phyloP scores from a whole-genome alignment of 2,329 filamentous ascomycete species.

The Ophiostoma sp. region DNA sequence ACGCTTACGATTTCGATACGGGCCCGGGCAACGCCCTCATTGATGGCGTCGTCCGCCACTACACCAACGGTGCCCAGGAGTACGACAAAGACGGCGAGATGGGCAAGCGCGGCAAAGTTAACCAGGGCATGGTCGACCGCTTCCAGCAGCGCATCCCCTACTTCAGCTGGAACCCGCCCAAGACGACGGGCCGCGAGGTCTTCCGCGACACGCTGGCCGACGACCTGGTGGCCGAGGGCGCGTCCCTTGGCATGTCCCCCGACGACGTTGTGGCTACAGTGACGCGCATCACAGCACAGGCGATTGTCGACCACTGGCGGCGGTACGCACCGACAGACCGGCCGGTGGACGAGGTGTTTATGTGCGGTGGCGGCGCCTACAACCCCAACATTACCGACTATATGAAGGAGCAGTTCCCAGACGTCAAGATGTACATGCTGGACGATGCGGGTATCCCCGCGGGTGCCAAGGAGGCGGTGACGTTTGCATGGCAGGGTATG shows the following conservation, averaged over 20 bases:
- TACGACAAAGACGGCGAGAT: constrained; percentile 55
- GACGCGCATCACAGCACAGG: constrained; percentile 59
- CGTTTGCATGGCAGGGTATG: constrained; percentile 62
- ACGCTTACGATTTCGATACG: constrained; percentile 54
- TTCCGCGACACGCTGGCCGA: constrained; percentile 62
- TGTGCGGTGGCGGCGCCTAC: constrained; percentile 60
- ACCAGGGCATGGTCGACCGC: constrained; percentile 53
- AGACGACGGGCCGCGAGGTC: constrained; percentile 60
- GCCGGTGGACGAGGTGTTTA: constrained; percentile 53
- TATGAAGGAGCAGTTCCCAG: constrained; percentile 51
- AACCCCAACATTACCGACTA: constrained; percentile 58
- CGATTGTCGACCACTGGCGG: constrained; percentile 52
- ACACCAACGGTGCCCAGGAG: constrained; percentile 50
- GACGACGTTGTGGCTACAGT: constrained; percentile 59
- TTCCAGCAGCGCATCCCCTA: constrained; percentile 52
- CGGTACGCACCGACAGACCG: constrained; percentile 49
- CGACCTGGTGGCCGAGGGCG: constrained; percentile 51
- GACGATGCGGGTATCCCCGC: constrained; percentile 59
- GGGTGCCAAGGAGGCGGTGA: constrained; percentile 60
- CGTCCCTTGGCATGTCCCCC: constrained; percentile 45
- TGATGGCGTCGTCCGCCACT: constrained; percentile 56
- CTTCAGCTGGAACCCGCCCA: constrained; percentile 52
- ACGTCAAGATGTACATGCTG: constrained; percentile 53
- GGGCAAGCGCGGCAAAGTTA: constrained; percentile 49
- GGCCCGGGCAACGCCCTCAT: constrained; percentile 59